Evolutionary conservation across 2,329 filamentous ascomycete genomes (phyloP).

Genomic region (Cladosporium cucumerinum): DNA sequence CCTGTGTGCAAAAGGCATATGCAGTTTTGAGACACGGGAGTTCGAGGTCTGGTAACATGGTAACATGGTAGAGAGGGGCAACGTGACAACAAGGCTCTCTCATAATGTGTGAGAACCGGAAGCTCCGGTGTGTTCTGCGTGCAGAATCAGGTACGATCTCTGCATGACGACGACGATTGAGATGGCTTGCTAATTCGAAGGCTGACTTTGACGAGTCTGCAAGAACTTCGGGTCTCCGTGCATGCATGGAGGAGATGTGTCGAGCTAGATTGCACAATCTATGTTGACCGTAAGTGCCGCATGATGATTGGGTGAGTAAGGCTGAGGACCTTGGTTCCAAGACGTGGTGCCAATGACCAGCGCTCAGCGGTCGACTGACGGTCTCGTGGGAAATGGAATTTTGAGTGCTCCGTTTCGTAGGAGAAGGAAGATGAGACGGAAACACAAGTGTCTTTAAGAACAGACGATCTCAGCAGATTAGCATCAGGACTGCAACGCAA

Average conservation of each 20-base stretch:
- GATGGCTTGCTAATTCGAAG: not conserved
- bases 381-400: not conserved
- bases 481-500: not conserved
- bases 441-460: not conserved
- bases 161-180: not conserved
- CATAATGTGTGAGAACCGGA: not conserved
- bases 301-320: not conserved
- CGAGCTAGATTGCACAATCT: not conserved
- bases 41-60: not conserved
- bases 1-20: not conserved
- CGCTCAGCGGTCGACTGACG: not conserved
- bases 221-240: not conserved
- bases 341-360: not conserved
- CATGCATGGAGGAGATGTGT: not conserved
- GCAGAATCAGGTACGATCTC: constrained; percentile 1
- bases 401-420: not conserved
- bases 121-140: not conserved
- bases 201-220: not conserved
- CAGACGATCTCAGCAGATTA: not conserved
- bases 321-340: not conserved
- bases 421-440: not conserved
- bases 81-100: not conserved
- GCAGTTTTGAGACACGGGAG: not conserved
- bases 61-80: constrained; percentile 5
- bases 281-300: not conserved